phyloP scores from a whole-genome alignment of 2,329 filamentous ascomycete species.

The Fusarium pseudoanthophilum region DNA sequence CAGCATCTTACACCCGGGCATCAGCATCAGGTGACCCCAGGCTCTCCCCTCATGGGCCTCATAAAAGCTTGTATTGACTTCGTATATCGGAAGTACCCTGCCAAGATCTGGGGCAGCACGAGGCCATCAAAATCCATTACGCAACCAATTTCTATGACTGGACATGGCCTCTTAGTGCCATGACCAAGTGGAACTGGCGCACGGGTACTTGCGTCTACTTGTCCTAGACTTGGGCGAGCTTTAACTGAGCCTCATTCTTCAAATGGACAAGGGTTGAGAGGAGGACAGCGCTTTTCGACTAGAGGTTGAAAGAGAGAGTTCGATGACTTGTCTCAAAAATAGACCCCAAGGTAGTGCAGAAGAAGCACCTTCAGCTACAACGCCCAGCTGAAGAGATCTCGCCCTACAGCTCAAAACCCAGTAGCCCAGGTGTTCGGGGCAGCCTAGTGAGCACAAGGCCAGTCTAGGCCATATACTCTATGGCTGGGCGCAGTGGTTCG shows the following conservation, averaged over 20 bases:
- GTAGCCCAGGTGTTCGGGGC: slow-evolving; percentile 16
- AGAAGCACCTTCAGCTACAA: background rate
- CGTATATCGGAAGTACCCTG: slow-evolving; percentile 31
- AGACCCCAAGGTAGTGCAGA: background rate
- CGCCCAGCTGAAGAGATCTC: background rate
- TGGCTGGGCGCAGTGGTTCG: slow-evolving; percentile 11
- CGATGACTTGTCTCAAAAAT: too few species aligned
- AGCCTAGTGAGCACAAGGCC: slow-evolving; percentile 19
- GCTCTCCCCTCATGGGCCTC: background rate
- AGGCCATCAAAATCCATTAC: slow-evolving; percentile 34
- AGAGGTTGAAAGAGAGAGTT: background rate
- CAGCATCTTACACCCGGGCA: background rate
- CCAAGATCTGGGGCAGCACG: slow-evolving; percentile 41
- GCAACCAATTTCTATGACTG: slow-evolving; percentile 30
- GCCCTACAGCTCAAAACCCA: background rate
- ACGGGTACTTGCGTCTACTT: slow-evolving; percentile 36
- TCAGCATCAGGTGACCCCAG: slow-evolving; percentile 11
- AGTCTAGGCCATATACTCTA: slow-evolving; percentile 16
- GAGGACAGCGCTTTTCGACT: background rate
- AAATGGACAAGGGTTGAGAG: background rate
- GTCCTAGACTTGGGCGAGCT: slow-evolving; percentile 15
- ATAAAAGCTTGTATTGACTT: slow-evolving; percentile 35
- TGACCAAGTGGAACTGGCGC: slow-evolving; percentile 25
- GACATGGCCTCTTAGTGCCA: slow-evolving; percentile 15
- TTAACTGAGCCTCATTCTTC: slow-evolving; percentile 29